Evolutionary conservation across 768 basidiomycete species (phyloP), one percentile per base, ranked within the genome.

Genomic region (Mycena galericulata): DNA sequence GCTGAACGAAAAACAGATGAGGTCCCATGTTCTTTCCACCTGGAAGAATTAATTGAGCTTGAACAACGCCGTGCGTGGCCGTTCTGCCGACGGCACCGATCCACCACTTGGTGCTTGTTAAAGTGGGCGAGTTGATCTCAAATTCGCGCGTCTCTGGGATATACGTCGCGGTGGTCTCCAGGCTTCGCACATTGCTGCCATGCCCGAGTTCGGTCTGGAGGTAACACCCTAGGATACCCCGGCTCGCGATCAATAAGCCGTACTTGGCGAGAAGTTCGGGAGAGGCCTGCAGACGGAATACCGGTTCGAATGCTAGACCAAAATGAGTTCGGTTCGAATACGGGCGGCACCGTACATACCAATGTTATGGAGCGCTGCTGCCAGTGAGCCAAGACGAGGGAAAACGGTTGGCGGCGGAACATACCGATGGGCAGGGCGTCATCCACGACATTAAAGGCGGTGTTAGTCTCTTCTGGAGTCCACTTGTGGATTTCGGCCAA

Each of bases 61-160:
- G 92, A 0, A 94, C 87, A 17, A 92, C 85, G 6, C 91, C 91
- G 74, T 93, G 92, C 0, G 92, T 93, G 0, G 92, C 87, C 0
- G 89, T 90, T 79, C 88, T 90, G 0, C 89, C 92, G 17, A 92
- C 79, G 7, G 83, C 90, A 10, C 93, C 92, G 60, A 92, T 87
- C 93, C 93, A 95, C 92, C 92, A 95, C 75, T 95, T 95, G 69
- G 83, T 87, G 67, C 90, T 91, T 1, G 92, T 92, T 26, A 93
- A 72, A 0, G 89, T 89, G 0, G 93, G 93, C 1, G 92, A 91
- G 73, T 94, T 85, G 40, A 95, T 88, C 45, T 92, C 90, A 70
- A 94, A 94, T 74, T 92, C 89, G 59, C 85, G 77, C 0, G 87
- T 86, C 32, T 87, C 85, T 0, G 88, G 89, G n/a, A 91, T 79